Base-by-base conservation (phyloP, 495 filamentous ascomycete genomes). In the Podospora didyma region DNA sequence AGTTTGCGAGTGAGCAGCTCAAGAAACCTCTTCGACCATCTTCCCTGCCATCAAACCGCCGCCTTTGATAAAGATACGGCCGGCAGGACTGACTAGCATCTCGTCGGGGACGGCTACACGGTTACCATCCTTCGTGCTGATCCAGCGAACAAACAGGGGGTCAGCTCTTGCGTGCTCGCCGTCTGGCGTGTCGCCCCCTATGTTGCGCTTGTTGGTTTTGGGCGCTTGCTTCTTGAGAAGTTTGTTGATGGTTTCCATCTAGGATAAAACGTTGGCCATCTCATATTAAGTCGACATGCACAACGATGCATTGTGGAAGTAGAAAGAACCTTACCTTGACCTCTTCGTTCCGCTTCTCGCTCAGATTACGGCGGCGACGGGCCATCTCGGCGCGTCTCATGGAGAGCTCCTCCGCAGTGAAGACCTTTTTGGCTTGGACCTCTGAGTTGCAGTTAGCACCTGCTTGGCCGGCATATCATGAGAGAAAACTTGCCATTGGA, bases 201-300 rank as follows among this genome's bases (percentile, higher is more conserved):
- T 68, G 58, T 56, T 67, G 54, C 75, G 79, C 79, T 86, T 60
- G 79, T 86, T 82, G 39, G 74, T 78, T 72, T 97, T 97, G 20
- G 93, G 92, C 4, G 91, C 89, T 74, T 97, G 95, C 65, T 96
- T 96, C 71, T 92, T 91, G 51, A 97, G 84, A 24, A 98, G 85
- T 51, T 93, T 90, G 73, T 97, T 97, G 79, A 98, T 97, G 14
- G 94, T 98, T 69, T 97, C 93, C 87, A 96, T 96, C 92, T 91
- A 54, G n/a, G 50, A 31, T 2, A 11, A 10, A 10, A 19, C 7
- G 5, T 23, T 11, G 34, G 19, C n/a, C 9, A 34, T n/a, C n/a
- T n/a, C n/a, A n/a, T 16, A 10, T 16, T 20, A 11, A 28, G 22
- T 34, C 22, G 44, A 34, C 11, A 48, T 24, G 14, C 24, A 50